phyloP scores from a whole-genome alignment of 257 asterid species.

The Solanum stenotomum region DNA sequence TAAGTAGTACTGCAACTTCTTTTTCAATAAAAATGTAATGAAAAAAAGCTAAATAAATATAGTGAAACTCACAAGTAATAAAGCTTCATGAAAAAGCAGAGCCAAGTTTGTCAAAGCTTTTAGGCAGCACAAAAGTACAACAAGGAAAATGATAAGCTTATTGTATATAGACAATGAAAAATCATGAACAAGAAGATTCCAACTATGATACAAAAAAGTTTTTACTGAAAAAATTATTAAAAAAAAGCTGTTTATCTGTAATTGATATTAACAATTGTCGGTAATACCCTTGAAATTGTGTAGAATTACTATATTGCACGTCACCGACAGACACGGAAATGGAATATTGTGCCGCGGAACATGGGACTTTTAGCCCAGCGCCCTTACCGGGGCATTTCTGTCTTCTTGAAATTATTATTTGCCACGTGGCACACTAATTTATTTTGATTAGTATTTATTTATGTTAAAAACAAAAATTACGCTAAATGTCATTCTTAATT shows the following conservation, averaged over 20 bases:
- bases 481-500: not conserved
- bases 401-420: not conserved
- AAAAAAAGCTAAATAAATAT: not conserved
- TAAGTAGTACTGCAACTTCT: not conserved
- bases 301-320: not conserved
- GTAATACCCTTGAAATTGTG: constrained; percentile 3
- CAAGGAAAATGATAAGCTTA: not conserved
- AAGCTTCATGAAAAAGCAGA: not conserved
- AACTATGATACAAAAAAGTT: not conserved
- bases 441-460: not conserved
- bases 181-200: not conserved
- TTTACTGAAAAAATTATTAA: not conserved
- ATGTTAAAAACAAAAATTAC: not conserved
- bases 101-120: not conserved
- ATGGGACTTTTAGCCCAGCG: not conserved
- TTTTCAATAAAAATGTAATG: not conserved
- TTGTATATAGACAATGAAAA: not conserved
- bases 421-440: not conserved
- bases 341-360: not conserved
- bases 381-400: not conserved
- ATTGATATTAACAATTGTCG: not conserved
- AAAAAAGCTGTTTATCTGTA: not conserved
- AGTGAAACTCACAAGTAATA: not conserved
- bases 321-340: constrained; percentile 20
- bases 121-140: not conserved